Evolutionary conservation across 2,329 filamentous ascomycete genomes (phyloP), one percentile per base, ranked within the genome.

Genomic region (Myriosclerotinia scirpicola): DNA sequence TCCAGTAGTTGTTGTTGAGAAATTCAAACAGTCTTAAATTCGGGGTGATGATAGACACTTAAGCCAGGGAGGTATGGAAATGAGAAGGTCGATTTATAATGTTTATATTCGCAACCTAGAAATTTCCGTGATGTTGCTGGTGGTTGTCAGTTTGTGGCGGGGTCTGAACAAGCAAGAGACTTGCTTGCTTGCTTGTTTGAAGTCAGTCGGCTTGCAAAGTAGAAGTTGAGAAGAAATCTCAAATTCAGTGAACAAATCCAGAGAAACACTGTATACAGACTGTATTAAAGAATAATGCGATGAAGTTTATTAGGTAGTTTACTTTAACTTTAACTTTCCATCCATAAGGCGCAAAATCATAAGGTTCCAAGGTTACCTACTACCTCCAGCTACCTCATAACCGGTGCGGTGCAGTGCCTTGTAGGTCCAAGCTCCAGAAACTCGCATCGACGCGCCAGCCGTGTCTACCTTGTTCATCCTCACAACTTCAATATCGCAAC

Each of bases 391-490:
- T 26, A 26, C 26, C 26, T 26, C 26, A 26, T 26, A 2, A 26
- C 3, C 26, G 26, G 26, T 26, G 26, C 26, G 3, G 26, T 26
- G 26, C 30, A 1, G 20, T 73, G 73, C 73, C 73, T 74, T 40
- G 42, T 48, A 71, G 71, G 75, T 72, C 75, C 74, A 71, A 77
- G 75, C 75, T 76, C 72, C 15, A 46, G 20, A 46, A 68, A 64
- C 54, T 67, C 34, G 50, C 65, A 54, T 63, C 54, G 69, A 75
- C 73, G 72, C 73, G 75, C 68, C 71, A 73, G 73, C 72, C 73
- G 72, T 75, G 71, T 75, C 73, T 73, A 74, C 74, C 73, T 75
- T 70, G 68, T 68, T 64, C 66, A 67, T 65, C 67, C 69, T 67
- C 69, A 62, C 53, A 50, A 55, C 60, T 22, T 53, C 56, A n/a